Conservation (phyloP, 768 basidiomycete genomes). For the Basidioascus undulatus region DNA sequence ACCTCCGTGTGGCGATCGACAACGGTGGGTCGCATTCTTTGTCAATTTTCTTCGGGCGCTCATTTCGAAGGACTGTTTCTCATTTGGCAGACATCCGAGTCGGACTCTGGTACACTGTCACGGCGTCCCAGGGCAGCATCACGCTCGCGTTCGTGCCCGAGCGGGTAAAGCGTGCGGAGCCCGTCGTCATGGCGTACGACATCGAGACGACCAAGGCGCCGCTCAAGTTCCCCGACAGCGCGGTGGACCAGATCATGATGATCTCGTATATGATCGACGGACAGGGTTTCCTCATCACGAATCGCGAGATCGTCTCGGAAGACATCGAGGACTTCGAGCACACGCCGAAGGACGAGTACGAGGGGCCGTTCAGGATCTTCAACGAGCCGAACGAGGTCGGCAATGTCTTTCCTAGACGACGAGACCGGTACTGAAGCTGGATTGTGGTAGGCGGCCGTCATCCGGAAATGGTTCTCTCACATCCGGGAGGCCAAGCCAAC, state of each 20-base stretch:
- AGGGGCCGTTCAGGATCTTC: constrained; percentile 84
- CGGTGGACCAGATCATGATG: constrained; percentile 98
- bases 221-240: constrained; percentile 93
- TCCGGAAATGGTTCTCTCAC: constrained; percentile 75
- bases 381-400: constrained; percentile 81
- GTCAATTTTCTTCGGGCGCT: neutral
- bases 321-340: constrained; percentile 98
- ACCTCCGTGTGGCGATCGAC: constrained; percentile 96
- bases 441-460: constrained; percentile 41
- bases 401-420: constrained; percentile 7
- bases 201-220: constrained; percentile 99
- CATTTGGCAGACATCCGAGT: constrained; percentile 49
- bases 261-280: constrained; percentile 99
- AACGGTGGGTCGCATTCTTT: constrained; percentile 26
- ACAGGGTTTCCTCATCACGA: constrained; percentile 78
- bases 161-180: constrained; percentile 92
- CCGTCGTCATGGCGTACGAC: constrained; percentile 96
- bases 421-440: too few species aligned
- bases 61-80: neutral
- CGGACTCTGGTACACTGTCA: constrained; percentile 87
- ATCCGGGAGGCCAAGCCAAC: constrained; percentile 84
- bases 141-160: constrained; percentile 44
- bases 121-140: constrained; percentile 55
- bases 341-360: constrained; percentile 91
- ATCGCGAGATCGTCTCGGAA: constrained; percentile 86